These are phyloP conservation scores for Venustampulla echinocandica DNA, from an alignment of 495 filamentous ascomycete genomes.

Conservation along the genomic window DNA sequence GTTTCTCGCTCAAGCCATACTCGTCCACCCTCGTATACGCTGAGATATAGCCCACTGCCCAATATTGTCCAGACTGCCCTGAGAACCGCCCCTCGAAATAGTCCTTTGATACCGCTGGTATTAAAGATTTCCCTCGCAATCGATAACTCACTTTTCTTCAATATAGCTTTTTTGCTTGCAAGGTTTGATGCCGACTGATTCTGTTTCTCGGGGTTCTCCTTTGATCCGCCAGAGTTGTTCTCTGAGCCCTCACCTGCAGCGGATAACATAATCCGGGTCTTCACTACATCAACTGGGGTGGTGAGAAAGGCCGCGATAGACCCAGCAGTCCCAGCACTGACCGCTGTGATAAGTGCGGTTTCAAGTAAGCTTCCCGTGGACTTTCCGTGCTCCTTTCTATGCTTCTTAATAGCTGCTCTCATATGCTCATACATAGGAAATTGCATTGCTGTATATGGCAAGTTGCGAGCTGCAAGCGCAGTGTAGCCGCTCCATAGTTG, in stretches of 20 bases:
- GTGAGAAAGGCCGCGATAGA: constrained; percentile 61
- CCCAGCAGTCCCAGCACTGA: constrained; percentile 61
- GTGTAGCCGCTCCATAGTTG: constrained; percentile 72
- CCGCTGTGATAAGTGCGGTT: constrained; percentile 58
- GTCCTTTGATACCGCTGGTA: constrained; percentile 57
- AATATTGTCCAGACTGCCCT: constrained; percentile 74
- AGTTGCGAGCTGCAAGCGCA: constrained; percentile 66
- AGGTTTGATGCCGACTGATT: constrained; percentile 22
- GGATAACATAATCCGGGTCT: constrained; percentile 67
- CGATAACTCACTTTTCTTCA: constrained; percentile 35
- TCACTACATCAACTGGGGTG: constrained; percentile 77
- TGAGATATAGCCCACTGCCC: constrained; percentile 75
- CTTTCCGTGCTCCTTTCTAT: constrained; percentile 16
- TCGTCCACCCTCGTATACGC: constrained; percentile 74
- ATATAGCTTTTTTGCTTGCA: constrained; percentile 20
- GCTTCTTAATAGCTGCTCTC: constrained; percentile 32
- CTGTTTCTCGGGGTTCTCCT: constrained; percentile 17
- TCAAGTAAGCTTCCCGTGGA: constrained; percentile 37
- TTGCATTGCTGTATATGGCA: constrained; percentile 81
- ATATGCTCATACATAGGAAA: constrained; percentile 79
- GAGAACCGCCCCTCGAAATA: constrained; percentile 71
- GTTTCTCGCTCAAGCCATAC: constrained; percentile 54
- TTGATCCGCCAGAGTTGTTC: constrained; percentile 15
- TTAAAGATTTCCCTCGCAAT: constrained; percentile 54
- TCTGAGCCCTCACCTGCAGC: constrained; percentile 29